Evolutionary conservation across 768 basidiomycete genomes (phyloP).

Genomic region (Macrocybe gigantea): DNA sequence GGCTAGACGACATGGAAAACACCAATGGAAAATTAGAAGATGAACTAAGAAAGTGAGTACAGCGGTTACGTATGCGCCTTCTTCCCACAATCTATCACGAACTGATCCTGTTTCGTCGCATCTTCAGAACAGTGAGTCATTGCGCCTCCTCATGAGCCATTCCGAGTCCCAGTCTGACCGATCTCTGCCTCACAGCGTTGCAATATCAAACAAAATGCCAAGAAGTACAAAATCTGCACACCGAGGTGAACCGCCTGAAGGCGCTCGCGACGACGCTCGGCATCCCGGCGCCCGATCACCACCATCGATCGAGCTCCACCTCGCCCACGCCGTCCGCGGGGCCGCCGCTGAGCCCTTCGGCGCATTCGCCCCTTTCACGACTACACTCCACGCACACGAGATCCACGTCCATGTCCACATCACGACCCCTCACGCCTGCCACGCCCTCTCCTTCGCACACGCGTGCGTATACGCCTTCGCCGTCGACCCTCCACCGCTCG

Average conservation of each 20-base stretch:
- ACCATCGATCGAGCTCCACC: constrained; percentile 25
- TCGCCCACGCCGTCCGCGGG: constrained; percentile 31
- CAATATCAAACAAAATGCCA: constrained; percentile 63
- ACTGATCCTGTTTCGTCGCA: constrained; percentile 11
- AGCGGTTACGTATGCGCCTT: constrained; percentile 2
- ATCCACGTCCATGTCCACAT: constrained; percentile 47
- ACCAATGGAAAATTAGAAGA: constrained; percentile 55
- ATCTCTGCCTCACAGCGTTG: constrained; percentile 36
- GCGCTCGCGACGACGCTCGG: constrained; percentile 38
- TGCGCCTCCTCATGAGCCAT: background rate
- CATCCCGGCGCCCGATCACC: constrained; percentile 25
- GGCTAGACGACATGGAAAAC: constrained; percentile 60
- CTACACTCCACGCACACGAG: constrained; percentile 49
- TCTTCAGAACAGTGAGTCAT: constrained; percentile 56
- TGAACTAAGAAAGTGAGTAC: constrained; percentile 66
- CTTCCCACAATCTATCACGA: constrained; percentile 16
- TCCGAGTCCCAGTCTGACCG: constrained; percentile 4
- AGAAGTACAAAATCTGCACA: constrained; percentile 63
- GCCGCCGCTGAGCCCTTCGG: constrained; percentile 15
- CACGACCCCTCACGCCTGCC: constrained; percentile 41
- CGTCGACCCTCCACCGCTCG: constrained; percentile 18
- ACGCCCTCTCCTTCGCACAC: constrained; percentile 27
- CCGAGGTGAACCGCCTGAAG: constrained; percentile 57
- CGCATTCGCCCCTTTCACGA: constrained; percentile 43
- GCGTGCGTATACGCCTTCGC: constrained; percentile 35